Percentiles rank a stretch among this genome's conserved stretches.
These are phyloP conservation scores for Isatis lusitanica DNA, from an alignment of 441 rosid genomes.

Conservation along the genomic window DNA sequence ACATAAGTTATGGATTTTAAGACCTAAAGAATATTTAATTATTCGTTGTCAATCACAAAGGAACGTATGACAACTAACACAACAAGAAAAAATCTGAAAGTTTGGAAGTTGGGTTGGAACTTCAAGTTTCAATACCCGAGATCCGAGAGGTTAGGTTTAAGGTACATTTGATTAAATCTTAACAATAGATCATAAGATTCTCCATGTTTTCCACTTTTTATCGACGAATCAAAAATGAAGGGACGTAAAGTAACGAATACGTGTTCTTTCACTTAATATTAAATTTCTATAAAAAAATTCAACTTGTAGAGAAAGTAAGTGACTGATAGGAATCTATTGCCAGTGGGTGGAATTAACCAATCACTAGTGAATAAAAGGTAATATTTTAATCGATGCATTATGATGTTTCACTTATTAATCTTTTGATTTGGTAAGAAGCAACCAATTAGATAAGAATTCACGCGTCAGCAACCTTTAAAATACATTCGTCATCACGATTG, in stretches of 20 bases:
- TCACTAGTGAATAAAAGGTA: neutral
- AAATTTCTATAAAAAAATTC: neutral
- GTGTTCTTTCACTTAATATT: conserved; percentile 20
- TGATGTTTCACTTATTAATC: conserved; percentile 34
- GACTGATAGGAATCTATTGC: conserved; percentile 23
- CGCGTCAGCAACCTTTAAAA: conserved; percentile 23
- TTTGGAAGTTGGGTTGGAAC: neutral
- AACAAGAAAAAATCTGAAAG: neutral
- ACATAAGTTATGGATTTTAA: neutral
- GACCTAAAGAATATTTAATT: neutral
- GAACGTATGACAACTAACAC: neutral
- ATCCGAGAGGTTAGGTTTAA: neutral
- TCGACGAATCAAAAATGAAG: conserved; percentile 23
- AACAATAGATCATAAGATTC: neutral
- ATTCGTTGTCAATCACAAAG: neutral
- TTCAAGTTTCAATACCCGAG: neutral
- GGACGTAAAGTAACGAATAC: conserved; percentile 24
- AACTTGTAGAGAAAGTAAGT: conserved; percentile 26
- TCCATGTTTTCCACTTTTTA: neutral
- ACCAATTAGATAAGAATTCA: conserved; percentile 20
- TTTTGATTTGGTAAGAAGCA: conserved; percentile 30
- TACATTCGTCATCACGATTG: neutral
- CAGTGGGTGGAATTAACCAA: conserved; percentile 29
- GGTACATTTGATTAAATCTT: neutral
- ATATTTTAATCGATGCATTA: conserved; percentile 16